Evolutionary conservation across 768 basidiomycete genomes (phyloP).

Genomic region (Piloderma croceum): DNA sequence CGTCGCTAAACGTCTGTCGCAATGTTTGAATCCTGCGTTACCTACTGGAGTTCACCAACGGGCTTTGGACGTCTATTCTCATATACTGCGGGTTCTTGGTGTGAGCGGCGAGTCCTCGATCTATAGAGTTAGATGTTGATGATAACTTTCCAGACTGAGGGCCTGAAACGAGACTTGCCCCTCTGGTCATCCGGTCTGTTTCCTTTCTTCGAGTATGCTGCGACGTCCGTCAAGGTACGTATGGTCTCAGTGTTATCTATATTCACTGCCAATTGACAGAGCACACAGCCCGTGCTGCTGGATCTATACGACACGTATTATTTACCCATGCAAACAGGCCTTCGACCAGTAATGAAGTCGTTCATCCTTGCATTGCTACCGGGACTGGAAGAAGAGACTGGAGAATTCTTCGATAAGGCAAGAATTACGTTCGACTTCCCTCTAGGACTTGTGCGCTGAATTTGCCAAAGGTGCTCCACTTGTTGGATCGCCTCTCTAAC

Average conservation of each 20-base stretch:
- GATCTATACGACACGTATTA: conserved; percentile 93
- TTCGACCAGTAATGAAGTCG: conserved; percentile 90
- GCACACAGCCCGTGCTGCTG: conserved; percentile 69
- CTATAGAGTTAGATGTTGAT: not conserved
- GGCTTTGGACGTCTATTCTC: conserved; percentile 89
- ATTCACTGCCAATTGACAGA: conserved; percentile 5
- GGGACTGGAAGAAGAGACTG: conserved; percentile 94
- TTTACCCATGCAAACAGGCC: conserved; percentile 70
- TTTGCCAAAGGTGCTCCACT: conserved; percentile 55
- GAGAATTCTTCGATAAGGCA: conserved; percentile 94
- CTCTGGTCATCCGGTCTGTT: conserved; percentile 96
- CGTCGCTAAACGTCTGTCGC: conserved; percentile 90
- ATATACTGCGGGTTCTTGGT: conserved; percentile 87
- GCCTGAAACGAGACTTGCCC: conserved; percentile 77
- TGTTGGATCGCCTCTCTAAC: conserved; percentile 78
- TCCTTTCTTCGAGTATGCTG: conserved; percentile 97
- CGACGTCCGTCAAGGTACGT: conserved; percentile 92
- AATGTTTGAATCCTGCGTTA: conserved; percentile 96
- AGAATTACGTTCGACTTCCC: not conserved
- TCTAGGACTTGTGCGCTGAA: conserved; percentile 2
- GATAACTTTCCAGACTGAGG: conserved; percentile 59
- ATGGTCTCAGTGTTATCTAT: not conserved
- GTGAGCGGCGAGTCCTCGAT: no score
- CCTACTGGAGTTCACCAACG: conserved; percentile 96
- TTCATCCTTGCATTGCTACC: conserved; percentile 91